phyloP scores from a whole-genome alignment of 495 filamentous ascomycete species.

The Daldinia caldariorum region DNA sequence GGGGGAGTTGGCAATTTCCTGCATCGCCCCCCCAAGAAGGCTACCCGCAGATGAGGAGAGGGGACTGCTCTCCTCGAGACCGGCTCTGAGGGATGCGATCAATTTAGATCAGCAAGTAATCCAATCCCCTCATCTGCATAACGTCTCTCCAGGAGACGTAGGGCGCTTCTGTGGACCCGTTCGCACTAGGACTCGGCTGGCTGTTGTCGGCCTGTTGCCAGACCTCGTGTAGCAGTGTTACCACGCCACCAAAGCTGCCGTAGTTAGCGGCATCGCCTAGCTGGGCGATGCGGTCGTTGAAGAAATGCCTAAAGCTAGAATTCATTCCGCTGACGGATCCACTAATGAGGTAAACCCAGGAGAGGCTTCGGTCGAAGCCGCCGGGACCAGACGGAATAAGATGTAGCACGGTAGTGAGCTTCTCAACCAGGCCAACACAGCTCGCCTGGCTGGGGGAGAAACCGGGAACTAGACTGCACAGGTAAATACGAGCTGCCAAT shows the following conservation, averaged over 20 bases:
- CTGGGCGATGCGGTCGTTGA: slow-evolving; percentile 73
- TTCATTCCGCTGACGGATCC: slow-evolving; percentile 75
- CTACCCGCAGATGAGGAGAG: slow-evolving; percentile 47
- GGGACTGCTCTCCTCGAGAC: slow-evolving; percentile 47
- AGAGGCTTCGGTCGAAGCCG: slow-evolving; percentile 89
- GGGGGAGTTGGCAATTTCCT: slow-evolving; percentile 44
- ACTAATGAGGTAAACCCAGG: slow-evolving; percentile 91
- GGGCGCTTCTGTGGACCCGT: slow-evolving; percentile 54
- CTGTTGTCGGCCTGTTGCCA: slow-evolving; percentile 76
- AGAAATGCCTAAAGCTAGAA: slow-evolving; percentile 78
- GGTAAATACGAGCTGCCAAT: slow-evolving; percentile 90
- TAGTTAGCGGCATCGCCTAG: slow-evolving; percentile 79
- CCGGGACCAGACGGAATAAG: slow-evolving; percentile 81
- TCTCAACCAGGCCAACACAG: slow-evolving; percentile 77
- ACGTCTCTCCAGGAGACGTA: slow-evolving; percentile 93
- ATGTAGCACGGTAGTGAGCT: slow-evolving; percentile 74
- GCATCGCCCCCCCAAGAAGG: slow-evolving; percentile 44
- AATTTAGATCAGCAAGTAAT: slow-evolving; percentile 85
- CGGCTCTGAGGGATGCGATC: slow-evolving; percentile 50
- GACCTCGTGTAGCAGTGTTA: slow-evolving; percentile 78
- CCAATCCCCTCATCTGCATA: slow-evolving; percentile 91
- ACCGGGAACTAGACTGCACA: slow-evolving; percentile 91
- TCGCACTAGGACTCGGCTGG: slow-evolving; percentile 53
- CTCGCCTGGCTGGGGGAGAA: slow-evolving; percentile 75
- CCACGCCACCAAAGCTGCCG: slow-evolving; percentile 88